Evolutionary conservation across 371 early-diverging fungal species (phyloP).

Genomic region (Umbelopsis sp.): DNA sequence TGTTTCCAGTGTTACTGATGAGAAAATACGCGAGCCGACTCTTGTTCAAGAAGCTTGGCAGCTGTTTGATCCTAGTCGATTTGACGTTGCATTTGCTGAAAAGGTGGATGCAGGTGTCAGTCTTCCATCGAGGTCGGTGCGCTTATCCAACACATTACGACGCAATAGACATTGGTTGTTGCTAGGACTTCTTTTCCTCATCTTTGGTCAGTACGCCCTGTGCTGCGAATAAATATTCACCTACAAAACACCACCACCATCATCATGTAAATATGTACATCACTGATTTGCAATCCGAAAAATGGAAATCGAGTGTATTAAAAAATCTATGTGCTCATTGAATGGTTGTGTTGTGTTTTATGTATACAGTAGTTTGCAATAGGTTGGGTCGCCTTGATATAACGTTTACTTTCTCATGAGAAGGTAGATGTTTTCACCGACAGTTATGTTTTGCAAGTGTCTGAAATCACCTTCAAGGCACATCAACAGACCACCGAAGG

Average conservation of each 20-base stretch:
- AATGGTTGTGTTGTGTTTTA: conserved; percentile 10
- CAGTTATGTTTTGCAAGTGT: conserved; percentile 79
- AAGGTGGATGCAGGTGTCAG: background rate
- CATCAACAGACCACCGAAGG: conserved; percentile 95
- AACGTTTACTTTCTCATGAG: conserved; percentile 77
- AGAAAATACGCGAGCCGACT: background rate
- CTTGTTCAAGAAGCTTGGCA: conserved; percentile 1
- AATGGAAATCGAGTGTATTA: conserved; percentile 10
- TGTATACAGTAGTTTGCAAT: conserved; percentile 10
- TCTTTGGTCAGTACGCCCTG: background rate
- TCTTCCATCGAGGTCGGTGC: background rate
- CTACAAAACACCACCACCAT: too few relatives aligned
- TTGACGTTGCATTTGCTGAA: background rate
- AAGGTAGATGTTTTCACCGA: conserved; percentile 88
- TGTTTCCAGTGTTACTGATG: background rate
- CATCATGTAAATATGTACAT: too few relatives aligned
- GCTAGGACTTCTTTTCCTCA: background rate
- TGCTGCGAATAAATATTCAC: background rate
- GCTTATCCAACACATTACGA: background rate
- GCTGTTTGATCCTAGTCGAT: background rate
- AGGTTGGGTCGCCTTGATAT: background rate
- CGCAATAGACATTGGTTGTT: background rate
- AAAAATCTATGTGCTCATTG: conserved; percentile 7
- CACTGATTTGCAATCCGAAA: too few relatives aligned
- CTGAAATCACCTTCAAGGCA: conserved; percentile 87